These are phyloP conservation scores for Thuidium tamariscinum DNA, from an alignment of 225 moss, liverwort and hornwort species.

Conservation along the genomic window DNA sequence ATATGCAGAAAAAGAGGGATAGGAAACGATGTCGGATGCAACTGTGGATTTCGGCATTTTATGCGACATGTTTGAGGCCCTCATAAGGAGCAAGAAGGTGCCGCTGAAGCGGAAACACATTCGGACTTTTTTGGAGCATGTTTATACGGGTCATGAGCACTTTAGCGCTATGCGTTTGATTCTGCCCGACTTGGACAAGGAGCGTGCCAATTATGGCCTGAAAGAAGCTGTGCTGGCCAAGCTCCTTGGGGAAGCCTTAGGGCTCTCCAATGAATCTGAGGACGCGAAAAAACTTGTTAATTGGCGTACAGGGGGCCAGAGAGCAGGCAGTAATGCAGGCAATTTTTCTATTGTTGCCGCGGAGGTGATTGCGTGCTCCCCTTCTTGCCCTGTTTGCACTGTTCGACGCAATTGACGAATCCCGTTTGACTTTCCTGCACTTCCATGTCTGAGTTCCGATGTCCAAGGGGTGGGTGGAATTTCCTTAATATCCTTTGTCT, in stretches of 20 bases:
- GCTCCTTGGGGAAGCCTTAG: conserved; percentile 51
- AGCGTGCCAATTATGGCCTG: conserved; percentile 66
- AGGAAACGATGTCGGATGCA: conserved; percentile 41
- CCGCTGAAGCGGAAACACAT: conserved; percentile 55
- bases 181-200: conserved; percentile 70
- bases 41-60: conserved; percentile 56
- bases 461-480: background rate
- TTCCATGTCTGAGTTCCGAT: background rate
- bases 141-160: conserved; percentile 50
- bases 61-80: conserved; percentile 52
- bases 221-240: conserved; percentile 73
- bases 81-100: conserved; percentile 28
- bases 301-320: conserved; percentile 89
- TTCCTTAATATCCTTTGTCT: background rate
- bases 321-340: conserved; percentile 80
- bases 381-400: background rate
- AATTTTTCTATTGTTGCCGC: conserved; percentile 63
- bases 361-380: conserved; percentile 34
- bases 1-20: background rate
- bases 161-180: conserved; percentile 87
- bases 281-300: conserved; percentile 81
- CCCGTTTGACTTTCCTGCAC: background rate
- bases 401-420: background rate
- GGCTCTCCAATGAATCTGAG: conserved; percentile 63
- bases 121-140: conserved; percentile 59